Evolutionary conservation across 2,329 filamentous ascomycete genomes (phyloP).

Genomic region (Pyrenochaeta sp.): DNA sequence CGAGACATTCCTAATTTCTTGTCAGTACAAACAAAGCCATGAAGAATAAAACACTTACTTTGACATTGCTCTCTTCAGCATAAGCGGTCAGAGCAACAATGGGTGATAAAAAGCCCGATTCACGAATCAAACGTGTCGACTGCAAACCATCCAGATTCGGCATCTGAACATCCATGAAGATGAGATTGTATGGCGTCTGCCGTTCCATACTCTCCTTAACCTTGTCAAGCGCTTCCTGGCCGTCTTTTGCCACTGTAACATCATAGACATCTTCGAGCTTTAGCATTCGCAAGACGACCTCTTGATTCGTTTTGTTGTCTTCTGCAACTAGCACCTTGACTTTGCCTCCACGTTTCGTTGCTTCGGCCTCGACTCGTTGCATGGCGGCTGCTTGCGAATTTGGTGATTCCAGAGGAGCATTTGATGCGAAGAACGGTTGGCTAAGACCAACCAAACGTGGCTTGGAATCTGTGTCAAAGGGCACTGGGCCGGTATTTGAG

Average conservation of each 20-base stretch:
- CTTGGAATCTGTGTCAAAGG: conserved; percentile 68
- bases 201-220: conserved; percentile 83
- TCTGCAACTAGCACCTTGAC: conserved; percentile 88
- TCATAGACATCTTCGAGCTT: conserved; percentile 84
- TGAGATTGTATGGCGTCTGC: conserved; percentile 78
- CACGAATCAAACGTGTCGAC: conserved; percentile 81
- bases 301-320: conserved; percentile 65
- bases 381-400: conserved; percentile 71
- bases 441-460: conserved; percentile 83
- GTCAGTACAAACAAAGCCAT: conserved; percentile 11
- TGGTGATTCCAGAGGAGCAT: conserved; percentile 57
- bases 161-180: conserved; percentile 97
- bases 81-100: conserved; percentile 93
- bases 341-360: conserved; percentile 63
- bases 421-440: conserved; percentile 76
- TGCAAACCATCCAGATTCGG: conserved; percentile 90
- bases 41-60: conserved; percentile 63
- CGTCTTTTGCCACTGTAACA: conserved; percentile 79
- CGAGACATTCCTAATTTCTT: conserved; percentile 63
- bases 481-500: conserved; percentile 36
- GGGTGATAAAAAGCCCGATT: conserved; percentile 85
- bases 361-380: conserved; percentile 69
- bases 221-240: conserved; percentile 83
- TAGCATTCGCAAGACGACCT: conserved; percentile 66
- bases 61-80: conserved; percentile 86